Base-by-base conservation (phyloP, 192 early-diverging fungal genomes). In the Chytriomyces sp. region DNA sequence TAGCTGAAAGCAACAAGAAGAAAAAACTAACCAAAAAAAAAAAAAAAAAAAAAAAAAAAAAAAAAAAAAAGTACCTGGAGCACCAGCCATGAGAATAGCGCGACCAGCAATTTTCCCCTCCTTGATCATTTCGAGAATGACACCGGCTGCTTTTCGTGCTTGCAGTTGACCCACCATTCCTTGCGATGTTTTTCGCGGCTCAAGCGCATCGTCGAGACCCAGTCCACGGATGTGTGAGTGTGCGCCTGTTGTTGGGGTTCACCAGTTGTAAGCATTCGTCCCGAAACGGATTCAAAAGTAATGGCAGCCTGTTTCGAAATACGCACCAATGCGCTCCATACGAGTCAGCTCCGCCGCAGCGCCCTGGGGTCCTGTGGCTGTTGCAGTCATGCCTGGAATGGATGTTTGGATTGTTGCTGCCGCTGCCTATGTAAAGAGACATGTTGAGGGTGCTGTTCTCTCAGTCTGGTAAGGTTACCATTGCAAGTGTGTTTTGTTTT, bases 171-270 rank as follows among this genome's bases (percentile, higher is more conserved):
- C 97, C 50, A 99, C 97, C 97, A 99, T 98, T 61, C 97, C 97
- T 80, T 98, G 96, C 47, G 93, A 93, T 23, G 90, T 90, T 28
- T 82, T 78, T 24, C 94, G 89, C 28, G 95, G 92, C 80, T 99
- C 95, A 79, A 98, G 84, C 20, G 92, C 91, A 80, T 98, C 97
- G 76, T 98, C 95, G 73, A 99, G 84, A 45, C 97, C 97, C 68
- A 99, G 89, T 20, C 97, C 97, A 74, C 94, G 92, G 80, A 99
- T 98, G 64, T 99, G 97, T 70, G 96, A 98, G 82, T 99, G 97
- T 3, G 96, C 94, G 67, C 97, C 96, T 96, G 83, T 72, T 57
- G 70, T 13, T 70, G 49, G 69, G 46, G 11, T 13, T 20, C n/a
- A 61, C 18, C 5, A 75, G 26, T 2, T 26, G 64, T 13, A 35